These are phyloP conservation scores for Aspergillus funiculosus DNA, from an alignment of 495 filamentous ascomycete genomes.

Conservation along the genomic window DNA sequence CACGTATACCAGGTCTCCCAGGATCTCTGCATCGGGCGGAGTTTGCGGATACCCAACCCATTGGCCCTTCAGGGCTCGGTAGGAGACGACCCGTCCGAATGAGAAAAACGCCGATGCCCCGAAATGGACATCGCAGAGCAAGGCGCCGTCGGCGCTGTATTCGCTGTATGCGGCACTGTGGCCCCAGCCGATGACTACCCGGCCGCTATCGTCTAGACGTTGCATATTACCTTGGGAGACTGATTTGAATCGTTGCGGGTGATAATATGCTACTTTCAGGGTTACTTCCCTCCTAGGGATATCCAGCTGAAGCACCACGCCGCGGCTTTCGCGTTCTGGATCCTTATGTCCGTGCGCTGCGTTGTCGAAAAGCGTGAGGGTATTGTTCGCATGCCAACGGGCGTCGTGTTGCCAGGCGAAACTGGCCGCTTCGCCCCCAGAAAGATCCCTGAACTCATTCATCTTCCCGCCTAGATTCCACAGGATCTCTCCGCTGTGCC, in stretches of 20 bases:
- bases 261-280: constrained; percentile 24
- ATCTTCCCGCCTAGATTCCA: constrained; percentile 43
- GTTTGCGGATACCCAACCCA: constrained; percentile 35
- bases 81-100: constrained; percentile 35
- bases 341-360: constrained; percentile 27
- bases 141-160: constrained; percentile 44
- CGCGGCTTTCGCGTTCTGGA: constrained; percentile 21
- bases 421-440: constrained; percentile 35
- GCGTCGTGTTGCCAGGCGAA: constrained; percentile 53
- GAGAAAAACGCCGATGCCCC: constrained; percentile 35
- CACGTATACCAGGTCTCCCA: constrained; percentile 28
- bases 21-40: constrained; percentile 23
- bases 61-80: constrained; percentile 30
- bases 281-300: constrained; percentile 16
- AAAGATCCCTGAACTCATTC: constrained; percentile 42
- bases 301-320: constrained; percentile 30
- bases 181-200: constrained; percentile 55
- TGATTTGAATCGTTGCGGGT: constrained; percentile 33
- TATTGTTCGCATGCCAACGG: constrained; percentile 34
- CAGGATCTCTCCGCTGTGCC: constrained; percentile 29
- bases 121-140: constrained; percentile 42
- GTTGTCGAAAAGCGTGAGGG: constrained; percentile 50
- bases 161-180: constrained; percentile 52
- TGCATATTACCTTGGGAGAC: constrained; percentile 56
- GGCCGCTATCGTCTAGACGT: constrained; percentile 44